Conservation (phyloP, 305 asterid genomes). For the Fraxinus baroniana region DNA sequence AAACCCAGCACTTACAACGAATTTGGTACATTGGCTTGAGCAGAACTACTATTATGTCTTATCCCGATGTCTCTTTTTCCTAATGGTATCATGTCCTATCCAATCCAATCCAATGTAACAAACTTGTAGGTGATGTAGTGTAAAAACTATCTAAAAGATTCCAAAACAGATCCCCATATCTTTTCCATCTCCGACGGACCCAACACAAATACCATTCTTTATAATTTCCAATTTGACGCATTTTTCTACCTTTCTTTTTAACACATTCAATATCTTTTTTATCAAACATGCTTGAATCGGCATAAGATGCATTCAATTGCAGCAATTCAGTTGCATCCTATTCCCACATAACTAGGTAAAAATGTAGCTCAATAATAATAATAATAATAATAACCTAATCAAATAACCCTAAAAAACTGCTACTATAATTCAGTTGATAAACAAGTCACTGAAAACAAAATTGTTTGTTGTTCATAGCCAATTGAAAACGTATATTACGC, state of each 20-base stretch:
- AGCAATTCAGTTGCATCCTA: neutral
- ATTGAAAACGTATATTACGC: neutral
- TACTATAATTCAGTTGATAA: neutral
- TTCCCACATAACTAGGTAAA: neutral
- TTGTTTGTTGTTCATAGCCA: neutral
- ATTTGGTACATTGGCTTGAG: neutral
- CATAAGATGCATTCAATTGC: neutral
- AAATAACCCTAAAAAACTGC: neutral
- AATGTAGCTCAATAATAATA: neutral
- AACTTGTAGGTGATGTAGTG: neutral
- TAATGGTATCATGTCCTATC: neutral
- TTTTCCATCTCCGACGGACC: neutral
- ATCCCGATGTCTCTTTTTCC: neutral
- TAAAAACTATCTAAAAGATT: neutral
- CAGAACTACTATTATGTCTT: neutral
- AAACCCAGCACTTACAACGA: neutral
- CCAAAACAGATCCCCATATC: neutral
- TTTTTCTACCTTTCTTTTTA: neutral
- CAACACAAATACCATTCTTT: neutral
- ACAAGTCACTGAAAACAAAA: neutral
- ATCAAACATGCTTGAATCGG: neutral
- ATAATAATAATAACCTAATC: neutral
- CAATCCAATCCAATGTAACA: neutral
- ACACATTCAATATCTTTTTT: neutral
- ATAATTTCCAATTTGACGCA: neutral